Evolutionary conservation across 129 eudicot species (phyloP).

Genomic region (Saposhnikovia divaricata): DNA sequence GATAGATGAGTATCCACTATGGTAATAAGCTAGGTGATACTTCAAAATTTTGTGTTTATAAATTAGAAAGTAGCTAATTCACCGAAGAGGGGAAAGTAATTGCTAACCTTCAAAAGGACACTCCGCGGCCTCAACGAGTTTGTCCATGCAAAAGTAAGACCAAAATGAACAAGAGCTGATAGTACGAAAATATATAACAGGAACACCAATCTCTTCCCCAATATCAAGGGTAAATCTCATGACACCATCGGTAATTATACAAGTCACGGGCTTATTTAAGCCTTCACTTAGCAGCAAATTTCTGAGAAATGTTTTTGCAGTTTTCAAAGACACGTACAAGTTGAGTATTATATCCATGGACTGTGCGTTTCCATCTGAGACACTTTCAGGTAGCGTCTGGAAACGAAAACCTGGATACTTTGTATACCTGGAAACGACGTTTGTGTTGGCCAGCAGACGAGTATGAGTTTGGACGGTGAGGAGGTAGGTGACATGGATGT

Average conservation of each 20-base stretch:
- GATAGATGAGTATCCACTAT: no score
- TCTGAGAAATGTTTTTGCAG: not conserved
- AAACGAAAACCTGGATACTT: not conserved
- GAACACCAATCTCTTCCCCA: conserved; percentile 12
- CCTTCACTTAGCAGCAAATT: not conserved
- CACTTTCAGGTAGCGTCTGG: not conserved
- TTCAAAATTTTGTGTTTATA: not conserved
- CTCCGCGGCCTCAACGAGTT: conserved; percentile 9
- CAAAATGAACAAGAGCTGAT: conserved; percentile 1
- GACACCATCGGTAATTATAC: conserved; percentile 16
- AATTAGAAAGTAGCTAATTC: not conserved
- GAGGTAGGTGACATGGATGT: conserved; percentile 3
- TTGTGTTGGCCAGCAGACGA: not conserved
- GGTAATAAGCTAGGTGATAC: not conserved
- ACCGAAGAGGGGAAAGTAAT: not conserved
- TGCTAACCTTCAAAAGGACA: conserved; percentile 5
- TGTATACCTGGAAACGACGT: not conserved
- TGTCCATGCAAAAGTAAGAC: not conserved
- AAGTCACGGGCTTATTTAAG: not conserved
- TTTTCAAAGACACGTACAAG: not conserved
- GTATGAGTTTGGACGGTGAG: not conserved
- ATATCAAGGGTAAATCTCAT: not conserved
- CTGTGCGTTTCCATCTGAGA: not conserved
- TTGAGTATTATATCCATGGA: not conserved
- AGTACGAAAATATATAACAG: conserved; percentile 14